phyloP scores from a whole-genome alignment of 352 stramenopile genomes.

The Globisporangium mamillatum region DNA sequence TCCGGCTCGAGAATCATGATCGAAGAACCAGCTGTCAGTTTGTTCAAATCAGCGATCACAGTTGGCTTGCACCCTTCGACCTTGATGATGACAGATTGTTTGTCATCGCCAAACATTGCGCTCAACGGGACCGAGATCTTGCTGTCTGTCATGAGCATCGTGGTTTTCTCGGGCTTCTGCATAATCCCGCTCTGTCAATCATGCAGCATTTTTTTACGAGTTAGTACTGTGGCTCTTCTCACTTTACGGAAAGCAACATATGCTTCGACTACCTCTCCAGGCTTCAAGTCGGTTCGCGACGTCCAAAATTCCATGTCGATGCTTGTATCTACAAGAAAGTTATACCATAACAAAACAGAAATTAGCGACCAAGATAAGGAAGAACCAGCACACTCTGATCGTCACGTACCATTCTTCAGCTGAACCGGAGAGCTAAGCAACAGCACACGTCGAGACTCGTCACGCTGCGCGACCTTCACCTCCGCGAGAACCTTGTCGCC shows the following conservation, averaged over 20 bases:
- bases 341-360: not conserved
- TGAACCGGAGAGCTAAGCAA: slow-evolving; percentile 85
- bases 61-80: slow-evolving; percentile 84
- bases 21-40: slow-evolving; percentile 53
- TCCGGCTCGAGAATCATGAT: slow-evolving; percentile 75
- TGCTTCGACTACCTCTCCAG: slow-evolving; percentile 37
- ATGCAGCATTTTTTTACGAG: not conserved
- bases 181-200: slow-evolving; percentile 34
- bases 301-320: slow-evolving; percentile 86
- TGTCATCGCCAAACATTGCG: slow-evolving; percentile 74
- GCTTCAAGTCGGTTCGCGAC: slow-evolving; percentile 41
- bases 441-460: slow-evolving; percentile 81
- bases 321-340: slow-evolving; percentile 43
- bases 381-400: not conserved
- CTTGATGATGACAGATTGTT: slow-evolving; percentile 84
- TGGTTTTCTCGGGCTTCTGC: slow-evolving; percentile 37
- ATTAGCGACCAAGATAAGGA: not conserved
- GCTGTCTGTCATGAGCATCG: slow-evolving; percentile 55
- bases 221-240: not conserved
- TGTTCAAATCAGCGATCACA: slow-evolving; percentile 67
- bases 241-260: not conserved
- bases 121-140: slow-evolving; percentile 84
- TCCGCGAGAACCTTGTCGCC: slow-evolving; percentile 82
- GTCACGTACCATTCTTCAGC: slow-evolving; percentile 79
- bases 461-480: slow-evolving; percentile 85